phyloP scores from a whole-genome alignment of 2,329 filamentous ascomycete species.

The Trematosphaeria pertusa region DNA sequence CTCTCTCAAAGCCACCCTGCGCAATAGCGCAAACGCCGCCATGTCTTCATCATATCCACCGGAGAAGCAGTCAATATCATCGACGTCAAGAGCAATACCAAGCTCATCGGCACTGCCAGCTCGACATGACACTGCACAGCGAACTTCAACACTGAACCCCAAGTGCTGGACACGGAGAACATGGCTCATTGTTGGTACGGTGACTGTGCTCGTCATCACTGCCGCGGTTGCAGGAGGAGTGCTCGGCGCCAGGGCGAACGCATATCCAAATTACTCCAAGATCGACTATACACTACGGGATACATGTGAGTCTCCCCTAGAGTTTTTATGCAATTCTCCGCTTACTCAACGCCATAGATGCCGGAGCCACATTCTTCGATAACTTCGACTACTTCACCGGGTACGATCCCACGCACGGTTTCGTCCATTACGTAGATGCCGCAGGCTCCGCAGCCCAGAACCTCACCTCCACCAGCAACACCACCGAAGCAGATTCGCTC shows the following conservation, averaged over 20 bases:
- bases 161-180: conserved; percentile 16
- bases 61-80: conserved; percentile 3
- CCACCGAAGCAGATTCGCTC: conserved; percentile 2
- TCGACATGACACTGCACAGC: background rate
- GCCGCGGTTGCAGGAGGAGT: conserved; percentile 20
- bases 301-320: conserved; percentile 13
- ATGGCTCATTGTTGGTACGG: conserved; percentile 15
- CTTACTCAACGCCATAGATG: conserved; percentile 11
- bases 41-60: conserved; percentile 2
- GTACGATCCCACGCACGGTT: conserved; percentile 31
- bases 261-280: conserved; percentile 27
- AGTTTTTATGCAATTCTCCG: background rate
- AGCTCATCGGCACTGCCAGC: background rate
- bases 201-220: conserved; percentile 7
- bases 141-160: conserved; percentile 13
- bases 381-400: conserved; percentile 34
- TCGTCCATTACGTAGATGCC: conserved; percentile 28
- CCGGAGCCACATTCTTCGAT: conserved; percentile 30
- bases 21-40: background rate
- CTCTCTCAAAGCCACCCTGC: no score
- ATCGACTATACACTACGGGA: conserved; percentile 25
- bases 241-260: conserved; percentile 20
- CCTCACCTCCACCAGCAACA: conserved; percentile 16
- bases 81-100: background rate
- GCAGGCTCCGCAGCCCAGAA: conserved; percentile 17